These are phyloP conservation scores for Sutorius eximius DNA, from an alignment of 1,284 basidiomycete species.

Conservation along the genomic window DNA sequence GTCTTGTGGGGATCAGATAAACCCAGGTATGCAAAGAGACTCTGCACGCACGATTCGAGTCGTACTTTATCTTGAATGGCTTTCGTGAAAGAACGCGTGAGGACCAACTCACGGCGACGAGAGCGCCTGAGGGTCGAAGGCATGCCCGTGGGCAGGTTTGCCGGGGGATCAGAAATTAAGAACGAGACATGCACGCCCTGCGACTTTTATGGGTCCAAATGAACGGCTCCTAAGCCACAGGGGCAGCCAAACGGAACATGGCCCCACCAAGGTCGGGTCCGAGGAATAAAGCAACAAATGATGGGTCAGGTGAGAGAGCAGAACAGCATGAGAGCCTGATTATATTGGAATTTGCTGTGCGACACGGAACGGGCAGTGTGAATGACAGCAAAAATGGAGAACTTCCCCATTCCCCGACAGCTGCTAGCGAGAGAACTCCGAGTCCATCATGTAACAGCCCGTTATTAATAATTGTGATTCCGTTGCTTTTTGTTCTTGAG, in stretches of 20 bases:
- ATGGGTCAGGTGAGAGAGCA: slow-evolving; percentile 13
- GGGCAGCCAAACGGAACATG: slow-evolving; percentile 17
- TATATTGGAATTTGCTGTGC: slow-evolving; percentile 18
- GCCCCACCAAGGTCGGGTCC: slow-evolving; percentile 6
- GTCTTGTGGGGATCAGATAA: slow-evolving; percentile 17
- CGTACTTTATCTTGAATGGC: slow-evolving; percentile 39
- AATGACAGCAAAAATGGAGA: slow-evolving; percentile 25
- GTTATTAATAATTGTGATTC: not conserved
- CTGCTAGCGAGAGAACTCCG: slow-evolving; percentile 15
- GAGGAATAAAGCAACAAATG: slow-evolving; percentile 8
- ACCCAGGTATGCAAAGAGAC: not conserved
- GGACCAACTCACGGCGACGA: slow-evolving; percentile 36
- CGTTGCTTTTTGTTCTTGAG: slow-evolving; percentile 13
- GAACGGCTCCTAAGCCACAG: slow-evolving; percentile 31
- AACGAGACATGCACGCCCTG: slow-evolving; percentile 9
- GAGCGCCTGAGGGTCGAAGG: slow-evolving; percentile 39
- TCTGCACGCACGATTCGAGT: slow-evolving; percentile 28
- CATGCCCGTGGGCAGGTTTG: slow-evolving; percentile 30
- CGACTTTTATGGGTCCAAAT: slow-evolving; percentile 33
- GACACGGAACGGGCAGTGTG: slow-evolving; percentile 5
- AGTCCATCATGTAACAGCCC: slow-evolving; percentile 6
- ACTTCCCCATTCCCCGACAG: slow-evolving; percentile 20
- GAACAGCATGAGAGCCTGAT: slow-evolving; percentile 5
- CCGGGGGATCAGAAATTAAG: slow-evolving; percentile 13
- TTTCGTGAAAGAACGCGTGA: slow-evolving; percentile 37